Conservation (phyloP, 2,329 filamentous ascomycete genomes). For the Calonectria leucothoes region DNA sequence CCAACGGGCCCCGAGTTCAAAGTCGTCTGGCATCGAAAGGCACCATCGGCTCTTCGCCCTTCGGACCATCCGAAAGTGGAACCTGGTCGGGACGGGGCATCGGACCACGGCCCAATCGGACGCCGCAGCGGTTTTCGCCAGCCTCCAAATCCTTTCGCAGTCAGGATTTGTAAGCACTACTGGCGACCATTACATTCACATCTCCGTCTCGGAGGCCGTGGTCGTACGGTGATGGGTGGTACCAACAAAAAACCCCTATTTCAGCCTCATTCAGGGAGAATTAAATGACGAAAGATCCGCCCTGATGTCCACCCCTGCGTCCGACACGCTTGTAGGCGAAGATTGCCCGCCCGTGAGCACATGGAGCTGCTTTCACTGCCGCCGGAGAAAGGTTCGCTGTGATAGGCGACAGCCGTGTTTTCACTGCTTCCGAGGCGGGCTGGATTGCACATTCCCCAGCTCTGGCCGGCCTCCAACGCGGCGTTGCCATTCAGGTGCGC, state of each 20-base stretch:
- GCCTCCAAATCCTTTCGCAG: not conserved
- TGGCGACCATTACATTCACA: not conserved
- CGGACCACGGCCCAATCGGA: constrained; percentile 1
- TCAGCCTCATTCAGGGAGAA: not conserved
- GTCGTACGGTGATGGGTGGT: not conserved
- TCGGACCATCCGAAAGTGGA: constrained; percentile 6
- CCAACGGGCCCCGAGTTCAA: not conserved
- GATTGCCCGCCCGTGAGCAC: not conserved
- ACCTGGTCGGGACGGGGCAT: not conserved
- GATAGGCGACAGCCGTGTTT: not conserved
- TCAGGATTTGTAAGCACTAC: not conserved
- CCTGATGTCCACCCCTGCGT: not conserved
- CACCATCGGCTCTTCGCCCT: not conserved
- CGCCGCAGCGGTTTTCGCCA: not conserved
- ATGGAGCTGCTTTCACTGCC: constrained; percentile 5
- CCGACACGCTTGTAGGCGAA: not conserved
- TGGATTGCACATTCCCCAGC: not conserved
- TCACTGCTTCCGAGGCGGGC: not conserved
- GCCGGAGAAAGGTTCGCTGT: not conserved
- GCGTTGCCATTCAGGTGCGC: not conserved
- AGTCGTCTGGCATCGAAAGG: too few species aligned
- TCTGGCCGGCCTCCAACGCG: not conserved
- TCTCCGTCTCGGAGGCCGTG: not conserved
- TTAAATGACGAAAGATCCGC: not conserved
- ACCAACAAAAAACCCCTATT: not conserved